Conservation (phyloP, 2,329 filamentous ascomycete genomes). For the Colletotrichum musae region DNA sequence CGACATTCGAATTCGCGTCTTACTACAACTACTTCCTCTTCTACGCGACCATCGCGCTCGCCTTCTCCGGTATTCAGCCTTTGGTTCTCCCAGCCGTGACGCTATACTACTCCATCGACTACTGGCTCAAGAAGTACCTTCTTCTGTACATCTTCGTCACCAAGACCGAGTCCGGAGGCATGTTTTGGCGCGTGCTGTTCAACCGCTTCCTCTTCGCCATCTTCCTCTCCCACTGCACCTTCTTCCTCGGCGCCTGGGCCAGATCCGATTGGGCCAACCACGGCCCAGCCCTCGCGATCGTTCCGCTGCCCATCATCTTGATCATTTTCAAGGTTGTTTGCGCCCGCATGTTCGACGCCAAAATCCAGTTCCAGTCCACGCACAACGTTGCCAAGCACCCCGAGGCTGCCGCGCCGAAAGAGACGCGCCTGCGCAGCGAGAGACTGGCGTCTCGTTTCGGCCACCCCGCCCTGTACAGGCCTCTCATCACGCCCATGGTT, state of each 20-base stretch:
- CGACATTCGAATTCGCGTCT: constrained; percentile 92
- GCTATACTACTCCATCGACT: constrained; percentile 90
- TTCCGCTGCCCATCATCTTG: constrained; percentile 84
- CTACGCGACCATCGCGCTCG: constrained; percentile 90
- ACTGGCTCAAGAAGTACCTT: constrained; percentile 94
- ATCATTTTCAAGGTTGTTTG: constrained; percentile 91
- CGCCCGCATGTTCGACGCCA: constrained; percentile 79
- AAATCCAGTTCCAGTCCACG: constrained; percentile 85
- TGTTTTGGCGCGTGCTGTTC: constrained; percentile 92
- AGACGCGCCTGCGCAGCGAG: constrained; percentile 72
- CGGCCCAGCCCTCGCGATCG: constrained; percentile 73
- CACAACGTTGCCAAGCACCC: constrained; percentile 66
- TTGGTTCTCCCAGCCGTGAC: constrained; percentile 88
- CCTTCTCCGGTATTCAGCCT: constrained; percentile 88
- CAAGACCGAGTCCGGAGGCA: constrained; percentile 94
- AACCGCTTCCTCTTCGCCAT: constrained; percentile 92
- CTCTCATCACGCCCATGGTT: constrained; percentile 95
- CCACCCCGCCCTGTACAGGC: constrained; percentile 90
- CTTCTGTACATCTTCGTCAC: constrained; percentile 95
- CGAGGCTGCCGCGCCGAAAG: constrained; percentile 64
- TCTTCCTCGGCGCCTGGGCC: constrained; percentile 82
- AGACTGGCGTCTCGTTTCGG: constrained; percentile 85
- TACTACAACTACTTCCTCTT: constrained; percentile 99
- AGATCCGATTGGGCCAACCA: constrained; percentile 72
- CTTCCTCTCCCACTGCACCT: constrained; percentile 83